Conservation (phyloP, 805 yeast genomes). For the Zygoascus bituminiphila region DNA sequence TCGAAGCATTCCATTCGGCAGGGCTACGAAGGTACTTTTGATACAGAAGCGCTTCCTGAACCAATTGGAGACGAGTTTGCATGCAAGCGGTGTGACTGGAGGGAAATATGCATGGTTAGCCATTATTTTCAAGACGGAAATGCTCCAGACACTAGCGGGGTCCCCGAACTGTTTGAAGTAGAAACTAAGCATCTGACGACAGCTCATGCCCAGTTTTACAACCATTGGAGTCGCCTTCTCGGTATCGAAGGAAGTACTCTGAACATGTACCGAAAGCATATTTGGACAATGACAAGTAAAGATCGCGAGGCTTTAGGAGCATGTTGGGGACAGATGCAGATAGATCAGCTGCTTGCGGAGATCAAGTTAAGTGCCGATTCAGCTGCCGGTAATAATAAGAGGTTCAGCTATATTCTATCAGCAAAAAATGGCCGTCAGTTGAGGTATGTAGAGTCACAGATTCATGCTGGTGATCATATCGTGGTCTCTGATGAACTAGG, state of each 20-base stretch:
- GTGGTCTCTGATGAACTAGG: slow-evolving; percentile 75
- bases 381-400: slow-evolving; percentile 5
- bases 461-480: slow-evolving; percentile 53
- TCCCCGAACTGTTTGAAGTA: slow-evolving; percentile 40
- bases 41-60: slow-evolving; percentile 13
- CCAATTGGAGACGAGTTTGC: slow-evolving; percentile 11
- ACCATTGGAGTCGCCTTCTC: slow-evolving; percentile 65
- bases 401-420: slow-evolving; percentile 16
- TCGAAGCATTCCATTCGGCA: slow-evolving; percentile 33
- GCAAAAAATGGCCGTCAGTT: slow-evolving; percentile 1
- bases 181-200: slow-evolving; percentile 45
- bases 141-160: slow-evolving; percentile 41
- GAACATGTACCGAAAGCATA: slow-evolving; percentile 44
- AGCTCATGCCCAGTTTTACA: slow-evolving; percentile 47
- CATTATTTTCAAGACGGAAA: slow-evolving; percentile 40
- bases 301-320: slow-evolving; percentile 61
- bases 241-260: slow-evolving; percentile 64
- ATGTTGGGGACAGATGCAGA: slow-evolving; percentile 44
- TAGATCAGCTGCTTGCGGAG: slow-evolving; percentile 23
- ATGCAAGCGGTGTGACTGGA: slow-evolving; percentile 48
- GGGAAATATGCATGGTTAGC: slow-evolving; percentile 55
- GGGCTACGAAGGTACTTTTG: neutral
- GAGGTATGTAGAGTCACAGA: slow-evolving; percentile 34
- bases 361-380: neutral
- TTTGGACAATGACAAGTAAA: slow-evolving; percentile 55